phyloP scores from a whole-genome alignment of 2,329 filamentous ascomycete genomes.

The Apiospora malaysiana region DNA sequence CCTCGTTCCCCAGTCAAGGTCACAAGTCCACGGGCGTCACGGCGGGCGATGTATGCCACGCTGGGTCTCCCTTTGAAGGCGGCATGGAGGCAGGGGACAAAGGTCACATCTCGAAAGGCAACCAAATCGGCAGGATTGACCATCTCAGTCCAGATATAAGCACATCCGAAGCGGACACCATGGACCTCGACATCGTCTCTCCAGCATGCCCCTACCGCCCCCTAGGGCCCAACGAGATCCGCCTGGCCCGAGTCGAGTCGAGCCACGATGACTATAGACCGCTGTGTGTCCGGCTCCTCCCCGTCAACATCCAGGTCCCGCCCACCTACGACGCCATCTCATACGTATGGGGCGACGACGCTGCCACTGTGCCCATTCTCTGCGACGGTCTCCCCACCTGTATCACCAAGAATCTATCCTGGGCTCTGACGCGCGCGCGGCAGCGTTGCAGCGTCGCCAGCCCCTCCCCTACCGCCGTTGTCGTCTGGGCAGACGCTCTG shows the following conservation, averaged over 20 bases:
- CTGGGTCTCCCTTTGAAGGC: no score
- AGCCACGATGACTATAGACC: background rate
- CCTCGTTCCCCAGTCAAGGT: no score
- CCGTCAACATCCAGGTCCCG: background rate
- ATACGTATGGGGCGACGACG: slow-evolving; percentile 18
- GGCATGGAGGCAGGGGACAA: no score
- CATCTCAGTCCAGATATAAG: no score
- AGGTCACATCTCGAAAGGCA: no score
- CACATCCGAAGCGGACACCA: background rate
- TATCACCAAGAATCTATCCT: slow-evolving; percentile 17
- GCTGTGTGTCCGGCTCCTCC: background rate
- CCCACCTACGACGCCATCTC: slow-evolving; percentile 22
- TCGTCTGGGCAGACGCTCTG: slow-evolving; percentile 40
- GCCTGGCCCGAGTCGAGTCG: background rate
- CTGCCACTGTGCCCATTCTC: background rate
- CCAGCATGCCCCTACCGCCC: background rate
- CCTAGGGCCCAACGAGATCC: background rate
- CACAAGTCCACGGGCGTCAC: no score
- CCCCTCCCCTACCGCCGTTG: background rate
- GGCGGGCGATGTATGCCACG: no score
- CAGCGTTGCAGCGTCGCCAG: background rate
- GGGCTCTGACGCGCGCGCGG: background rate
- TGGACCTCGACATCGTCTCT: background rate
- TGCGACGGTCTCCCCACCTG: background rate
- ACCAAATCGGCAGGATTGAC: no score